A percentile compares a stretch with the other conserved stretches of the same genome.
Conservation (phyloP, 2,329 filamentous ascomycete species). For the Coniosporium tulheliwenetii region DNA sequence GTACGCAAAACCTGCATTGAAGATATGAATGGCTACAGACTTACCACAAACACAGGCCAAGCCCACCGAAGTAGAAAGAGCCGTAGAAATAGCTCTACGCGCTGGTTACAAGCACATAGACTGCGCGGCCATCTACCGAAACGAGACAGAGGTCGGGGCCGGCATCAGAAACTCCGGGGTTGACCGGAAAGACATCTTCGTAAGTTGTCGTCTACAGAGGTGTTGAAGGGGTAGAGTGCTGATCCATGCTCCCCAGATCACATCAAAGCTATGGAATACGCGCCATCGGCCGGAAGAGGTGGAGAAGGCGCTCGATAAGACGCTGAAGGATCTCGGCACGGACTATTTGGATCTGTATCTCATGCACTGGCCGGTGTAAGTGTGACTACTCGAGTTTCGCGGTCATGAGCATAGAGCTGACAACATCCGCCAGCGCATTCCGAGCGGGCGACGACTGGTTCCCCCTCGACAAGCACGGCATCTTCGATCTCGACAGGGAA, state of each 20-base stretch:
- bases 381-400: slow-evolving; percentile 24
- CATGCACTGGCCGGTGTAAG: slow-evolving; percentile 40
- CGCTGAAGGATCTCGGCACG: slow-evolving; percentile 32
- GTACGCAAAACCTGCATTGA: slow-evolving; percentile 1
- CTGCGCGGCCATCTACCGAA: slow-evolving; percentile 18
- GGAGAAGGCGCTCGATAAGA: slow-evolving; percentile 31
- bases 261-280: slow-evolving; percentile 48
- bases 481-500: slow-evolving; percentile 3
- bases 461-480: neutral
- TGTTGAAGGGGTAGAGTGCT: too few relatives aligned
- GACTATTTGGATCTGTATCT: slow-evolving; percentile 49
- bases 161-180: slow-evolving; percentile 12
- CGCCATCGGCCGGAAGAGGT: slow-evolving; percentile 34
- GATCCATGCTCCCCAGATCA: slow-evolving; percentile 20
- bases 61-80: slow-evolving; percentile 15
- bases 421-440: slow-evolving; percentile 18
- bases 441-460: slow-evolving; percentile 5
- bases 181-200: slow-evolving; percentile 13
- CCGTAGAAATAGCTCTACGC: slow-evolving; percentile 17
- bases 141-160: slow-evolving; percentile 12
- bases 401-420: too few relatives aligned
- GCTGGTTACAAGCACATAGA: slow-evolving; percentile 24
- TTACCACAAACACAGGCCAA: slow-evolving; percentile 10
- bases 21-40: too few relatives aligned
- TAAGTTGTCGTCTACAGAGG: slow-evolving; percentile 1